Percentiles rank a stretch among this genome's conserved stretches.
These are phyloP conservation scores for Blastobotrys americana DNA, from an alignment of 805 yeast genomes.

Conservation along the genomic window DNA sequence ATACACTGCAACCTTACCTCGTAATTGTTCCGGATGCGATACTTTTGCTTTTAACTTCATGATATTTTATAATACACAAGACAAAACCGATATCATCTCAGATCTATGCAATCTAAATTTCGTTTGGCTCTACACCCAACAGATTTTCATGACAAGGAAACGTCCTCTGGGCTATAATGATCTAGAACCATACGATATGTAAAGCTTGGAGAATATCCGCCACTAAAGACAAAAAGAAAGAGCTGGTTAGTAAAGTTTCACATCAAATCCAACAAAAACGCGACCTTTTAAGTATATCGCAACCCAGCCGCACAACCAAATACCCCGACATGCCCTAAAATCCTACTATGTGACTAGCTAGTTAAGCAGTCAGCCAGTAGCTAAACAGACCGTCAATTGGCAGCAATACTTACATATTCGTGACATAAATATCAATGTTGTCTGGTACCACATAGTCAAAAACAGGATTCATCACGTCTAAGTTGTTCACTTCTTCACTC, in stretches of 20 bases:
- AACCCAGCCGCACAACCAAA: too few relatives aligned
- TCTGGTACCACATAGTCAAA: conserved; percentile 92
- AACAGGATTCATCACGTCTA: conserved; percentile 79
- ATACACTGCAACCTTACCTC: too few relatives aligned
- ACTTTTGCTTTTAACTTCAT: conserved; percentile 16
- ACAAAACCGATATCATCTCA: too few relatives aligned
- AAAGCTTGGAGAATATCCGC: conserved; percentile 95
- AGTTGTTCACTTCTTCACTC: conserved; percentile 58
- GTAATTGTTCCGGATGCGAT: conserved; percentile 4
- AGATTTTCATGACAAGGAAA: conserved; percentile 3
- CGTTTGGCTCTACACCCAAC: background rate
- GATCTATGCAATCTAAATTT: background rate
- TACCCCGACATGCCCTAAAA: too few relatives aligned
- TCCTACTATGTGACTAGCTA: too few relatives aligned
- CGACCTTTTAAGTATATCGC: too few relatives aligned
- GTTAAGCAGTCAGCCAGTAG: too few relatives aligned
- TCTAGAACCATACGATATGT: conserved; percentile 92
- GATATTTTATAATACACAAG: background rate
- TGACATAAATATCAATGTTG: conserved; percentile 85
- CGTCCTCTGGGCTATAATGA: conserved; percentile 80
- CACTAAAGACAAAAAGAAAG: conserved; percentile 32
- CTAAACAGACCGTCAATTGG: too few relatives aligned
- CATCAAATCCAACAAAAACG: too few relatives aligned
- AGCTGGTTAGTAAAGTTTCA: too few relatives aligned
- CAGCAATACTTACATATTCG: conserved; percentile 65